These are phyloP conservation scores for Penicillium samsonianum DNA, from an alignment of 495 filamentous ascomycete genomes.

Conservation along the genomic window DNA sequence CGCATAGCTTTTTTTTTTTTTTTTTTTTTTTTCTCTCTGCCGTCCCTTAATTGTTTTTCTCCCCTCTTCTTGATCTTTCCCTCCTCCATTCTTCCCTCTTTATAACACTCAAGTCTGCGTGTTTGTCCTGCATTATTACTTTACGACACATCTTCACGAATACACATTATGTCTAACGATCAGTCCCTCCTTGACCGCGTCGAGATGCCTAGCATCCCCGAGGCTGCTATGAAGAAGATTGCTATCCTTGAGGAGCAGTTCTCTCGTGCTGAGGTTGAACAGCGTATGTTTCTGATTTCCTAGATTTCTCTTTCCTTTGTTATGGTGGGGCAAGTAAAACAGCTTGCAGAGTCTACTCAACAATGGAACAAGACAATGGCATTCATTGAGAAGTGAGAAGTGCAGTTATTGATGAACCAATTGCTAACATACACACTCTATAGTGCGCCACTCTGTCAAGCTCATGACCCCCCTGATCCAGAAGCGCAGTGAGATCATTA, in stretches of 20 bases:
- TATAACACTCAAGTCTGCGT: background rate
- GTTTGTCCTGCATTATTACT: background rate
- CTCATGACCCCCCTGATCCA: conserved; percentile 62
- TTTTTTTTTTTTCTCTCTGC: conserved; percentile 17
- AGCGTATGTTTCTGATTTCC: conserved; percentile 35
- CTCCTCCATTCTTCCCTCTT: conserved; percentile 4
- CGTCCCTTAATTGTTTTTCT: conserved; percentile 3
- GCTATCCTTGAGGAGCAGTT: conserved; percentile 42
- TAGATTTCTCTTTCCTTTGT: background rate
- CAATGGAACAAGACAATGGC: background rate
- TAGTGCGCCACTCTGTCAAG: conserved; percentile 40
- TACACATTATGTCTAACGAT: conserved; percentile 32
- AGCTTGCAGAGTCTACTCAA: conserved; percentile 7
- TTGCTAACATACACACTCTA: conserved; percentile 17
- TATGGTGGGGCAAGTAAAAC: conserved; percentile 3
- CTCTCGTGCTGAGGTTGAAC: conserved; percentile 40
- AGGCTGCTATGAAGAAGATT: conserved; percentile 36
- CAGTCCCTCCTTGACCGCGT: conserved; percentile 37
- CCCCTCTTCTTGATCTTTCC: background rate
- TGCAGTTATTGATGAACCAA: background rate
- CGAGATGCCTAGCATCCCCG: conserved; percentile 35
- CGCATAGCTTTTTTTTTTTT: conserved; percentile 15
- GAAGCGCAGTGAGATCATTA: conserved; percentile 66
- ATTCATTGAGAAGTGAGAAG: background rate
- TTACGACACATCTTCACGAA: conserved; percentile 8